Conservation (phyloP, 2,329 filamentous ascomycete species). For the Elsinoe ampelina region DNA sequence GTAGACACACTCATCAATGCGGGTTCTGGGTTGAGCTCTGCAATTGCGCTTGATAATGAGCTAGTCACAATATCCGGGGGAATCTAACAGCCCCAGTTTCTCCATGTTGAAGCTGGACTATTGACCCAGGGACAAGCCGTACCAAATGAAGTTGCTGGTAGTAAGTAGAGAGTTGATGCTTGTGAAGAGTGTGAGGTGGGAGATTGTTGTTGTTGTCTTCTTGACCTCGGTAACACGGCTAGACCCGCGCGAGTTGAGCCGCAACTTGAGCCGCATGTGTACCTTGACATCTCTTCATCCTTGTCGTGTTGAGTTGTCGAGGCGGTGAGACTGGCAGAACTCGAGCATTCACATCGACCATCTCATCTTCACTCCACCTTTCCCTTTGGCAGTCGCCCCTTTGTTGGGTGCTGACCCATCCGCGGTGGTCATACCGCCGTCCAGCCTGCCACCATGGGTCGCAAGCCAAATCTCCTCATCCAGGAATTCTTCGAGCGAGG, state of each 20-base stretch:
- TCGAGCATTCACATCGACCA: not conserved
- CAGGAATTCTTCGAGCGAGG: slow-evolving; percentile 82
- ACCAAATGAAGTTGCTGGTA: no score
- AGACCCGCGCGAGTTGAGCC: not conserved
- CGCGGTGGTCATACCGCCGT: not conserved
- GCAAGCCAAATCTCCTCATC: slow-evolving; percentile 75
- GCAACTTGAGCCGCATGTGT: not conserved
- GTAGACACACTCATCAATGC: no score
- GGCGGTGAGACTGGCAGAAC: slow-evolving; percentile 9
- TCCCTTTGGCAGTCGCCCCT: not conserved
- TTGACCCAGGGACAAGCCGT: no score
- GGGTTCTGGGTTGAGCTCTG: no score
- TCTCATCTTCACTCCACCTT: not conserved
- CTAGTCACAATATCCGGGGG: no score
- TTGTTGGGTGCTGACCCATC: slow-evolving; percentile 7
- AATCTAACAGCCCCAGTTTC: no score
- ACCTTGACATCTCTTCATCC: not conserved
- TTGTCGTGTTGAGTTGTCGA: not conserved
- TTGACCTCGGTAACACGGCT: not conserved
- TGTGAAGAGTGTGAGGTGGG: no score
- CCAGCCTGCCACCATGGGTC: slow-evolving; percentile 52
- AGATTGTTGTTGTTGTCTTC: no score
- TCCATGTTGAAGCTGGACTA: no score
- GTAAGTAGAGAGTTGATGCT: no score
- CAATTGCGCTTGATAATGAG: no score